phyloP scores from a whole-genome alignment of 768 basidiomycete species.

The Amanita muscaria region DNA sequence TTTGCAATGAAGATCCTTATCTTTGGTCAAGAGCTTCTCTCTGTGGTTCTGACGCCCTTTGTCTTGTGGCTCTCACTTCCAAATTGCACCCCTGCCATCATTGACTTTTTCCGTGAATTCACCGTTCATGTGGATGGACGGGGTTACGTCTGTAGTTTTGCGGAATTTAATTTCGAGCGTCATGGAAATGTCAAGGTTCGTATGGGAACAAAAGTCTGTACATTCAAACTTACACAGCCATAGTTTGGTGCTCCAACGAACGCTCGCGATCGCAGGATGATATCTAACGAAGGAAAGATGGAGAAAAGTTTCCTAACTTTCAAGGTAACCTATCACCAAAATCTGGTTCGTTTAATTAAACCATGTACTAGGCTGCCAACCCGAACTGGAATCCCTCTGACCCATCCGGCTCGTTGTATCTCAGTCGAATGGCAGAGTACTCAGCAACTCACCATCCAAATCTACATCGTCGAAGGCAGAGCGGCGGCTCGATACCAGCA shows the following conservation, averaged over 20 bases:
- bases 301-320: constrained; percentile 96
- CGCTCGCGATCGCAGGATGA: constrained; percentile 61
- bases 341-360: not conserved
- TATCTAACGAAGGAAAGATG: constrained; percentile 95
- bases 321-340: constrained; percentile 39
- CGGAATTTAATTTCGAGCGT: constrained; percentile 94
- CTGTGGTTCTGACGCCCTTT: constrained; percentile 90
- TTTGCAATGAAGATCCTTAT: constrained; percentile 90
- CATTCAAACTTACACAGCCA: not conserved
- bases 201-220: not conserved
- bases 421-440: constrained; percentile 73
- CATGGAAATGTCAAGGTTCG: constrained; percentile 86
- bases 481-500: constrained; percentile 15
- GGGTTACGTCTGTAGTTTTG: constrained; percentile 96
- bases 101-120: constrained; percentile 98
- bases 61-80: constrained; percentile 92
- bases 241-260: constrained; percentile 81
- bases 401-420: constrained; percentile 83
- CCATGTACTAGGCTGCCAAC: constrained; percentile 60
- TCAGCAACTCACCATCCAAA: constrained; percentile 36
- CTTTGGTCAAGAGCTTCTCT: constrained; percentile 82
- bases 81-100: constrained; percentile 76
- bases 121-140: constrained; percentile 94
- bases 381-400: constrained; percentile 94
- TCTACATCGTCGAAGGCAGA: constrained; percentile 29